phyloP scores from a whole-genome alignment of 208 protist species.

The Trichomonas gallinae region DNA sequence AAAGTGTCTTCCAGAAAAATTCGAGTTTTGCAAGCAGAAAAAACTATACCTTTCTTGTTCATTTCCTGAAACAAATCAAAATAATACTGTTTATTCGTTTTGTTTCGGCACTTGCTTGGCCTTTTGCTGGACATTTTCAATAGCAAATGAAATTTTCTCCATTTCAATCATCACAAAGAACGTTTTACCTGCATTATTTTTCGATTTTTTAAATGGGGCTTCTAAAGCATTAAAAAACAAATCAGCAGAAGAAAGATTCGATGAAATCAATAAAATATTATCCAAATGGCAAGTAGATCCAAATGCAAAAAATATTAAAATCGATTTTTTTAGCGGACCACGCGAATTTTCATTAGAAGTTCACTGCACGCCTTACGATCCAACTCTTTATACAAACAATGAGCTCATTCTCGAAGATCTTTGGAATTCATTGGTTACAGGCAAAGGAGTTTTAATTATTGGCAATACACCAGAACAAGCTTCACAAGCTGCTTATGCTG shows the following conservation, averaged over 20 bases:
- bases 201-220: not conserved
- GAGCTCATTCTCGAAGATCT: not conserved
- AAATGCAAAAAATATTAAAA: not conserved
- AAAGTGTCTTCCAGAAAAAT: not conserved
- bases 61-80: not conserved
- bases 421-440: not conserved
- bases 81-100: not conserved
- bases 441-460: not conserved
- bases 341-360: no score
- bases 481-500: not conserved
- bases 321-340: not conserved
- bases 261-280: not conserved
- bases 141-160: not conserved
- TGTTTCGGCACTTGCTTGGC: not conserved
- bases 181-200: not conserved
- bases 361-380: not conserved
- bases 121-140: not conserved
- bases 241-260: not conserved
- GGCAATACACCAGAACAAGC: not conserved
- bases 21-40: not conserved
- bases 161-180: not conserved
- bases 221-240: not conserved
- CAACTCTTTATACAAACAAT: not conserved
- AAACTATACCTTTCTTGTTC: not conserved
- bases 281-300: not conserved